phyloP scores from a whole-genome alignment of 257 asterid species.

The Coffea eugenioides region DNA sequence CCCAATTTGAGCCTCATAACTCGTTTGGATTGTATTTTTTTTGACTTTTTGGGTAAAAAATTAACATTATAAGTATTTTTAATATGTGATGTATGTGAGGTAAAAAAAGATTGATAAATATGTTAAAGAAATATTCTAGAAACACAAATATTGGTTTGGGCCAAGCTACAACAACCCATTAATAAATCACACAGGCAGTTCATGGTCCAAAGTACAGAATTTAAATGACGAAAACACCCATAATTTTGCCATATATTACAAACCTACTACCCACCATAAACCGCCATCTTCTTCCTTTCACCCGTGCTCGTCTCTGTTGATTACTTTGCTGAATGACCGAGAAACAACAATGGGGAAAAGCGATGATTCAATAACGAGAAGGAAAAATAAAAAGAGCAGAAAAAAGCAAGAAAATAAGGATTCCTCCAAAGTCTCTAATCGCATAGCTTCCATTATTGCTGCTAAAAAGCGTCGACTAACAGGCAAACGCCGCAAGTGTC shows the following conservation, averaged over 20 bases:
- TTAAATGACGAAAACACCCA: conserved; percentile 16
- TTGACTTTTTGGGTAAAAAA: no score
- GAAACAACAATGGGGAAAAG: conserved; percentile 36
- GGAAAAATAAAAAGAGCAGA: conserved; percentile 32
- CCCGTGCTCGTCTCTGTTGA: background rate
- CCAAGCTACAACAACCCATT: background rate
- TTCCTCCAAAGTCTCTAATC: conserved; percentile 30
- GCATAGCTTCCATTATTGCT: conserved; percentile 48
- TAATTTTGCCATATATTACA: background rate
- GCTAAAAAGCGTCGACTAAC: conserved; percentile 47
- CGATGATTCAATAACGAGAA: conserved; percentile 41
- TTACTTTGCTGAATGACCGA: background rate
- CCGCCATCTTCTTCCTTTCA: conserved; percentile 19
- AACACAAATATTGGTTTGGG: background rate
- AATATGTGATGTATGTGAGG: no score
- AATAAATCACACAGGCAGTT: background rate
- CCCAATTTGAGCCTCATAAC: no score
- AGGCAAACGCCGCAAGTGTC: conserved; percentile 52
- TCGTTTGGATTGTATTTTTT: no score
- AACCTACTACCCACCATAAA: conserved; percentile 20
- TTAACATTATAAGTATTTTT: no score
- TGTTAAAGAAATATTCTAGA: no score
- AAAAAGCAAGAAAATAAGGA: conserved; percentile 24
- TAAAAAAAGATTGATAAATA: no score
- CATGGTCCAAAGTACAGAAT: background rate